Evolutionary conservation across 169 alveolate species (phyloP).

Genomic region (Plasmodium adleri): DNA sequence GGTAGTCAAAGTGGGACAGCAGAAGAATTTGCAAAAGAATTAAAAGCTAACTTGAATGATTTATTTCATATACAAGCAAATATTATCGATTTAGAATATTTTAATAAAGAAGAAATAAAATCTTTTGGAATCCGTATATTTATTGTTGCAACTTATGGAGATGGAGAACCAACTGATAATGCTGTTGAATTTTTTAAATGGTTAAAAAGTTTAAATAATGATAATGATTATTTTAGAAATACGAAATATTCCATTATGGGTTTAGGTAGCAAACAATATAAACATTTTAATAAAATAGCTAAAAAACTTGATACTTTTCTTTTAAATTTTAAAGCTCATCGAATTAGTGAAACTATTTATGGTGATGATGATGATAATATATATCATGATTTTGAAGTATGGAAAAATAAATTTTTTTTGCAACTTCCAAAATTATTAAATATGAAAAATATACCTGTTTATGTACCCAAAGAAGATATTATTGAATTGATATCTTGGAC

Average conservation of each 20-base stretch:
- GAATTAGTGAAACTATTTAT: slow-evolving; percentile 68
- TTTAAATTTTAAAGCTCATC: slow-evolving; percentile 77
- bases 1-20: slow-evolving; percentile 85
- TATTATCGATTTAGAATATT: slow-evolving; percentile 78
- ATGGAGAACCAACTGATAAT: slow-evolving; percentile 89
- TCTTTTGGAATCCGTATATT: slow-evolving; percentile 76
- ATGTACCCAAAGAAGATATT: slow-evolving; percentile 5
- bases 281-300: slow-evolving; percentile 83
- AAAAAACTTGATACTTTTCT: slow-evolving; percentile 77
- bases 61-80: slow-evolving; percentile 48
- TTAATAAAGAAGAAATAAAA: slow-evolving; percentile 72
- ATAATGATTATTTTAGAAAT: slow-evolving; percentile 50
- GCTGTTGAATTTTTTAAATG: slow-evolving; percentile 81
- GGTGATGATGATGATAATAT: slow-evolving; percentile 86
- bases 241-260: slow-evolving; percentile 82
- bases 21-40: slow-evolving; percentile 78
- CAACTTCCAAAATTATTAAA: slow-evolving; percentile 46
- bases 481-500: slow-evolving; percentile 77
- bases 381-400: slow-evolving; percentile 83
- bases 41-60: slow-evolving; percentile 37
- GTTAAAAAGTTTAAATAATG: slow-evolving; percentile 76
- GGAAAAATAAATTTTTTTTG: slow-evolving; percentile 77
- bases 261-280: slow-evolving; percentile 84
- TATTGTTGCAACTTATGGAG: slow-evolving; percentile 87
- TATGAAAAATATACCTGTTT: slow-evolving; percentile 10